Evolutionary conservation across 495 filamentous ascomycete genomes (phyloP), one percentile per base, ranked within the genome.

Genomic region (Aspergillus campestris): DNA sequence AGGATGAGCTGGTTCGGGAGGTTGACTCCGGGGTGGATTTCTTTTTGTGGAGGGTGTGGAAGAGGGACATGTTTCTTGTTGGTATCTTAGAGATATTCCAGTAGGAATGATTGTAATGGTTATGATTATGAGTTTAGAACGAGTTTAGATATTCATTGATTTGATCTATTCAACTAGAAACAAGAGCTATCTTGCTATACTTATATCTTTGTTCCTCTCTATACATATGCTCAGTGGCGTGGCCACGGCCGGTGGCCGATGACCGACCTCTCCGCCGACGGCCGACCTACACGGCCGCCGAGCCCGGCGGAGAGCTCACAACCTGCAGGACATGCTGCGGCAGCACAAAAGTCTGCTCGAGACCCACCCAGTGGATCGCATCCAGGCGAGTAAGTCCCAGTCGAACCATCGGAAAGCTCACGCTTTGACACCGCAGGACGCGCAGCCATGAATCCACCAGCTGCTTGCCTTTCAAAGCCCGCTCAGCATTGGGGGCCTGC

Each of bases 361-460:
- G 34, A 0, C 62, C 58, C 12, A 53, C 51, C 52, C 60, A 59
- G 18, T 59, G 57, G 35, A 59, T 40, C 5, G 60, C 60, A 49
- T 65, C 59, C 11, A 67, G 42, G 7, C 64, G 54, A 1, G 60
- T 53, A 3, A 67, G 44, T 0, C 64, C 64, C 4, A 65, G 48
- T 36, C 59, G 58, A 13, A 67, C 53, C n/a, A 64, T 53, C 3
- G 58, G 42, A 33, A 61, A 62, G 28, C 61, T 60, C 13, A 45
- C 49, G 10, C 57, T 61, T 38, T 66, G 62, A 27, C 55, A 58
- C 5, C 61, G 53, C 3, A 67, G 43, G 8, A 59, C 58, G 9
- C 55, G 58, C 24, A 58, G 44, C 64, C 62, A 67, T 6, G 53
- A 59, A 8, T 67, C 56, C n/a, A 65, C 53, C 3, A 67, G 40